Conservation (phyloP, 179 eudicot species). For the Beta lomatogona region DNA sequence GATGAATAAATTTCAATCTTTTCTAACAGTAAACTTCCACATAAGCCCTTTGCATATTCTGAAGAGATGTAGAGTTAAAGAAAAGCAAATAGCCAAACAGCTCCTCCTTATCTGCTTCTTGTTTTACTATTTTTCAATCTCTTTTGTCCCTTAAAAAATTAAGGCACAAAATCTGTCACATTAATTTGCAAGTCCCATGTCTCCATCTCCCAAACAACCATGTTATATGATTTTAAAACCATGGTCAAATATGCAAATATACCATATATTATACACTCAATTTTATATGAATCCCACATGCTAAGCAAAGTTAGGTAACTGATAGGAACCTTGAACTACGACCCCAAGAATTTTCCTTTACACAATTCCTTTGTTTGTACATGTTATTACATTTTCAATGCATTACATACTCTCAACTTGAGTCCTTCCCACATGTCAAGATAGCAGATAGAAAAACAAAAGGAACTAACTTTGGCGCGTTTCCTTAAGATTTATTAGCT, state of each 20-base stretch:
- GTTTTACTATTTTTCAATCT: conserved; percentile 1
- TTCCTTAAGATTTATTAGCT: conserved; percentile 2
- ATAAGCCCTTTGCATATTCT: background rate
- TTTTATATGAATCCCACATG: conserved; percentile 38
- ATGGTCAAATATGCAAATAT: conserved; percentile 14
- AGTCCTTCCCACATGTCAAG: conserved; percentile 8
- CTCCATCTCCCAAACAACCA: conserved; percentile 51
- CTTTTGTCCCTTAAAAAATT: too few species aligned
- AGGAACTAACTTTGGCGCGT: background rate
- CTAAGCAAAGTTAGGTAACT: conserved; percentile 74
- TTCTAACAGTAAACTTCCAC: background rate
- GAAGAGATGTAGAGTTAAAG: conserved; percentile 46
- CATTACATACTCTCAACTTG: conserved; percentile 19
- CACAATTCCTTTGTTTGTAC: conserved; percentile 22
- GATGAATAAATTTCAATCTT: background rate
- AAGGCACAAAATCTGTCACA: background rate
- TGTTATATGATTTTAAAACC: background rate
- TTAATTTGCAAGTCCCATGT: conserved; percentile 44
- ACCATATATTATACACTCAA: background rate
- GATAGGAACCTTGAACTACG: conserved; percentile 64
- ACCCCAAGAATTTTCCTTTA: conserved; percentile 32
- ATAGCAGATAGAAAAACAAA: background rate
- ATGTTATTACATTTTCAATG: conserved; percentile 26
- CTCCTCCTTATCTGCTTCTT: conserved; percentile 40
- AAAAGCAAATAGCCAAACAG: conserved; percentile 53